These are phyloP conservation scores for Colletotrichum liriopes DNA, from an alignment of 2,329 filamentous ascomycete genomes.

Conservation along the genomic window DNA sequence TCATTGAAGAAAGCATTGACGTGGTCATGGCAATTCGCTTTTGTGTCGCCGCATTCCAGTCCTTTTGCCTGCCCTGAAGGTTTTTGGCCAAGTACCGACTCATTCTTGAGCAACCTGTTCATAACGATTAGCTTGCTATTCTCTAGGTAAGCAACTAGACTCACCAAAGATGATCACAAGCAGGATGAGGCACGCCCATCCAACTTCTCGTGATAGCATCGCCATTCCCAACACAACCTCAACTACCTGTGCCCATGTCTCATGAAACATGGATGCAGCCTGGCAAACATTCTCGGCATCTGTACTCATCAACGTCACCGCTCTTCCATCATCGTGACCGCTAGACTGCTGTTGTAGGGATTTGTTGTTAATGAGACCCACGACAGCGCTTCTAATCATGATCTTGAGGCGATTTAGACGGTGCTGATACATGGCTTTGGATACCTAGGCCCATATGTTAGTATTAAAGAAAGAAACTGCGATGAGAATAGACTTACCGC, in stretches of 20 bases:
- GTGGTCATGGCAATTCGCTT: slow-evolving; percentile 51
- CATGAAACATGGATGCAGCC: slow-evolving; percentile 40
- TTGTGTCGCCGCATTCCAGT: slow-evolving; percentile 43
- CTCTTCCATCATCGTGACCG: slow-evolving; percentile 12
- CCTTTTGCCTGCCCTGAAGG: slow-evolving; percentile 23
- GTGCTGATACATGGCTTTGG: slow-evolving; percentile 3
- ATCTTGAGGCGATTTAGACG: slow-evolving; percentile 21
- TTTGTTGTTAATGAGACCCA: slow-evolving; percentile 28
- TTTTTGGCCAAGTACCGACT: slow-evolving; percentile 27
- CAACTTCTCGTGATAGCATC: slow-evolving; percentile 44
- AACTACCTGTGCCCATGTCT: slow-evolving; percentile 45
- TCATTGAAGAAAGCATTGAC: slow-evolving; percentile 52
- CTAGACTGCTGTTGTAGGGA: slow-evolving; percentile 1
- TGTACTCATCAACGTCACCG: slow-evolving; percentile 41
- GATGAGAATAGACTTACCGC: neutral
- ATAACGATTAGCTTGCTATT: neutral
- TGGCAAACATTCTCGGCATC: slow-evolving; percentile 39
- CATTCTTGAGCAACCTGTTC: slow-evolving; percentile 20
- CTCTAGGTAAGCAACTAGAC: neutral
- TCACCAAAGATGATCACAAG: slow-evolving; percentile 57
- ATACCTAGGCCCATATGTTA: neutral
- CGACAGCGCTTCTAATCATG: slow-evolving; percentile 17
- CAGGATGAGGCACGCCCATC: slow-evolving; percentile 46
- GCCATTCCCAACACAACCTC: slow-evolving; percentile 42
- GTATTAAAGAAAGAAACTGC: too few relatives aligned